Base-by-base conservation (phyloP, 1,139 yeast species). In the Hemisphaericaspora xylofermentans region DNA sequence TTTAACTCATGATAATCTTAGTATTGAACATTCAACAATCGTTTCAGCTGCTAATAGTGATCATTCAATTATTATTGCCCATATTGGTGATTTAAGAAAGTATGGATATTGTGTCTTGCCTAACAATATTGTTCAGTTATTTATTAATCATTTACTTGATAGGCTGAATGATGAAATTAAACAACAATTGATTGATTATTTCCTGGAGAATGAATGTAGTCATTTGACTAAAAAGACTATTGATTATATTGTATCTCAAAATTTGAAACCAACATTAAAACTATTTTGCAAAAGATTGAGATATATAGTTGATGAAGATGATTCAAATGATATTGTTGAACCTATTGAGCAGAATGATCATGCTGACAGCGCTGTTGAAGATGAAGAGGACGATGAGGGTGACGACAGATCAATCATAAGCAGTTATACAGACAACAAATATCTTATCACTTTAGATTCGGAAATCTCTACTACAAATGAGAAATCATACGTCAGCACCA, bases 181-280 rank as follows among this genome's bases (percentile, higher is more conserved):
- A 48, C 31, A 47, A 15, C 49, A 49, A 28, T 52, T 62, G 22
- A 57, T 56, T 28, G 56, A 60, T 4, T 57, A 63, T 47, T 68
- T 61, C 36, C 49, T 48, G 21, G 45, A 50, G n/a, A 48, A 60
- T 16, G 46, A 41, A 3, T 52, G 57, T 14, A 56, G 63, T 34
- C 61, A 72, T 38, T 57, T 79, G 49, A 74, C 80, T n/a, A 76
- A 71, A 51, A 51, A 73, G 19, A 66, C 82, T 3, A 49, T 78
- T 7, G 81, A 79, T 47, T 74, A 80, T 66, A 61, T 82, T 13
- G 58, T 76, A 24, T 64, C 75, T 13, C 73, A 73, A 49, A 61
- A 67, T 33, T 67, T 72, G 50, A 69, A 68, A 56, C 88, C 79
- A 17, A 66, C 58, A 41, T 63, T 52, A 61, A 76, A 71, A 46